Evolutionary conservation across 2,329 filamentous ascomycete species (phyloP).

Genomic region (Penicillium verrucosum): DNA sequence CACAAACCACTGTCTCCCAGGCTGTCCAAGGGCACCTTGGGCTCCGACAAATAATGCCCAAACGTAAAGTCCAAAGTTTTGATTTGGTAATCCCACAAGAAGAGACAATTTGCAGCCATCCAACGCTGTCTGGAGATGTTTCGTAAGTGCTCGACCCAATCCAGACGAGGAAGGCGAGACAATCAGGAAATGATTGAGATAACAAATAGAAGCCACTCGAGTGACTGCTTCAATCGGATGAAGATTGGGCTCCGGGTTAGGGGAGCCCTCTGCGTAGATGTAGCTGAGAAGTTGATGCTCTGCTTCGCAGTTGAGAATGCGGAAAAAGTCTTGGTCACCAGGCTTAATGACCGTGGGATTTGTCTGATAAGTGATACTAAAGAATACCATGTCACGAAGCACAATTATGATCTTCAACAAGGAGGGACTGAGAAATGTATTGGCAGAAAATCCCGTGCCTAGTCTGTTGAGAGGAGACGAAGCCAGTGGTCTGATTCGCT

Average conservation of each 20-base stretch:
- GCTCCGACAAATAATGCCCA: slow-evolving; percentile 37
- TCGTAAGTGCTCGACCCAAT: slow-evolving; percentile 34
- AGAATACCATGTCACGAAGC: slow-evolving; percentile 34
- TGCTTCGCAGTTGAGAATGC: slow-evolving; percentile 33
- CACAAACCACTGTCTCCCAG: slow-evolving; percentile 32
- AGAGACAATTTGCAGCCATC: slow-evolving; percentile 17
- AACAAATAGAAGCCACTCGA: slow-evolving; percentile 32
- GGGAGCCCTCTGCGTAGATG: slow-evolving; percentile 23
- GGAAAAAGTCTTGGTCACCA: slow-evolving; percentile 34
- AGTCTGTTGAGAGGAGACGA: slow-evolving; percentile 26
- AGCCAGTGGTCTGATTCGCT: slow-evolving; percentile 29
- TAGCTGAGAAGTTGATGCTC: slow-evolving; percentile 42
- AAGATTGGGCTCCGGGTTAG: slow-evolving; percentile 8
- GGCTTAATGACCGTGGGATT: slow-evolving; percentile 20
- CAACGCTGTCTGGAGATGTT: slow-evolving; percentile 26
- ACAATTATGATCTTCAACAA: slow-evolving; percentile 27
- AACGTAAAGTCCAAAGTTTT: slow-evolving; percentile 25
- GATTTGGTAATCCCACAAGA: slow-evolving; percentile 16
- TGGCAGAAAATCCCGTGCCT: slow-evolving; percentile 28
- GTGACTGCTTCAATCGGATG: slow-evolving; percentile 32
- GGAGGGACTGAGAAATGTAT: slow-evolving; percentile 27
- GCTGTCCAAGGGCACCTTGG: slow-evolving; percentile 30
- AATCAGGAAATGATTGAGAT: slow-evolving; percentile 34
- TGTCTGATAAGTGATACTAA: slow-evolving; percentile 28
- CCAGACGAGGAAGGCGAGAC: slow-evolving; percentile 34